These are phyloP conservation scores for Capsella rubella DNA, from an alignment of 441 rosid species.

Conservation along the genomic window DNA sequence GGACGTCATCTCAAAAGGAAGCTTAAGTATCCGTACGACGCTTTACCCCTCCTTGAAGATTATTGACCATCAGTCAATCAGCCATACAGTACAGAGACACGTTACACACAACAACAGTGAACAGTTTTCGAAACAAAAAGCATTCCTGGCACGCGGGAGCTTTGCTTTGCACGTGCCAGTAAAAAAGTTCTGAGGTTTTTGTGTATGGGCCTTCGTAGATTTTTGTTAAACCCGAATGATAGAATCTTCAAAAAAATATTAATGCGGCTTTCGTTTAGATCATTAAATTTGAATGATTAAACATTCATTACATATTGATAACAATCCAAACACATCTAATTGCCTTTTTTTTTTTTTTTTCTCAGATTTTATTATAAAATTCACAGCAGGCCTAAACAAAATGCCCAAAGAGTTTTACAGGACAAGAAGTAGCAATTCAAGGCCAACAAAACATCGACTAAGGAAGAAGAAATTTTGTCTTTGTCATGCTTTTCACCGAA, in stretches of 20 bases:
- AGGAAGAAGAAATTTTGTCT: too few relatives aligned
- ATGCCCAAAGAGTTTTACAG: too few relatives aligned
- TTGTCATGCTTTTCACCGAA: too few relatives aligned
- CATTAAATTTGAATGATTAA: too few relatives aligned
- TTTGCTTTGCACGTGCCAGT: neutral
- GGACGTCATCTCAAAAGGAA: conserved; percentile 54
- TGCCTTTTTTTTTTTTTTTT: too few relatives aligned
- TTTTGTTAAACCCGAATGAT: neutral
- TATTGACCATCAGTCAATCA: neutral
- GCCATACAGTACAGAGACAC: neutral
- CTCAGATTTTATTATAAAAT: too few relatives aligned
- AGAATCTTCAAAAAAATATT: neutral
- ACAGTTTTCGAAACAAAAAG: neutral
- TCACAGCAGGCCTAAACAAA: too few relatives aligned
- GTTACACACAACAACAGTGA: neutral
- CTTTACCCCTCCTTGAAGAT: neutral
- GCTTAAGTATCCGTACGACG: neutral
- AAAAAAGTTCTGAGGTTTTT: neutral
- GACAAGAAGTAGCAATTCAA: too few relatives aligned
- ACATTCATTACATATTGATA: neutral
- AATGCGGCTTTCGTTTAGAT: neutral
- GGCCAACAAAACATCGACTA: too few relatives aligned
- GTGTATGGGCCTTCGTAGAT: neutral
- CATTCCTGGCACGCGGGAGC: neutral
- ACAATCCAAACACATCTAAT: neutral